Evolutionary conservation across 768 basidiomycete species (phyloP), one percentile per base, ranked within the genome.

Genomic region (Candolleomyces aberdarensis): DNA sequence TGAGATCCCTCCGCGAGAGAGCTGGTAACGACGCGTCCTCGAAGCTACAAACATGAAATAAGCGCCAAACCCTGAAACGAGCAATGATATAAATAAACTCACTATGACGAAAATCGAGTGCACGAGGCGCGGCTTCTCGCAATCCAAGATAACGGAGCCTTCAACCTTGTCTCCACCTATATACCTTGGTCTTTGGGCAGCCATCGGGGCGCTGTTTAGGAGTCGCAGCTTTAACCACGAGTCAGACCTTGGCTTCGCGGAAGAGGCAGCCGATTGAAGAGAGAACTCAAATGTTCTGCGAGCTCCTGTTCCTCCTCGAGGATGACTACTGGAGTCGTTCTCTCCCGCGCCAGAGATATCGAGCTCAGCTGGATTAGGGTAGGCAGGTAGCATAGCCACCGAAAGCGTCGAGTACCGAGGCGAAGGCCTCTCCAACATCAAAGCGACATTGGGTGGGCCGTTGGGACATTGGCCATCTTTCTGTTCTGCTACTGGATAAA

Each of bases 11-110:
- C 70, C 22, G 69, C 67, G 20, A 64, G 72, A 14, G 67, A 66
- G 32, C 66, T 70, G 3, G 71, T 72, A 20, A 72, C 66, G 36
- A 75, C 64, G 13, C 66, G 69, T 31, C 75, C 75, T 50, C 70
- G 68, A 6, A 76, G 56, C 74, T 75, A 46, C 26, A 26, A 26
- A 26, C 26, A 26, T 26, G 26, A 26, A 26, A 26, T 26, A 26
- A 26, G 26, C 26, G 26, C 26, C 26, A 2, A 3, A 26, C 26
- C 26, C 26, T 26, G 3, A 26, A 26, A 26, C 3, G 26, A 26
- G 26, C 26, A 26, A 26, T 26, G 26, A 26, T 26, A 26, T 26
- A 26, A 26, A 26, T 26, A 26, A 26, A 26, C 41, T 5, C 41
- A 43, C 41, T n/a, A 43, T 13, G n/a, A 43, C 41, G 41, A n/a